phyloP scores from a whole-genome alignment of 2,329 filamentous ascomycete species.

The Coniella lustricola region DNA sequence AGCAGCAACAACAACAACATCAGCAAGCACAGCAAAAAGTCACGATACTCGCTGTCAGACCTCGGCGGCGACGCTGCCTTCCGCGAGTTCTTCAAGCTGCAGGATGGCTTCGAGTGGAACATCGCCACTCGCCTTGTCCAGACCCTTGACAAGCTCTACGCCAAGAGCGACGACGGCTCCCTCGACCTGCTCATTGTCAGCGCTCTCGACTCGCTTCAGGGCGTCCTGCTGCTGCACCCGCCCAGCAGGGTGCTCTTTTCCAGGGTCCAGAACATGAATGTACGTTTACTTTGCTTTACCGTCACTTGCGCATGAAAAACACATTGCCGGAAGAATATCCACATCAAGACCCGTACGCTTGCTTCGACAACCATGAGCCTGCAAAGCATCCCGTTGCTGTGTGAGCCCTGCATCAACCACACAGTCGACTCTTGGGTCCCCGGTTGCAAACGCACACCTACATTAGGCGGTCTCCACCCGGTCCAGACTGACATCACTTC shows the following conservation, averaged over 20 bases:
- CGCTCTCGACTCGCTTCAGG: slow-evolving; percentile 83
- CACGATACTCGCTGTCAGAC: slow-evolving; percentile 44
- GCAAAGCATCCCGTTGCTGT: too few species aligned
- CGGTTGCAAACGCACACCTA: neutral
- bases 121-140: slow-evolving; percentile 79
- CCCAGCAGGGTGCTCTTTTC: slow-evolving; percentile 82
- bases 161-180: slow-evolving; percentile 71
- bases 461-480: too few species aligned
- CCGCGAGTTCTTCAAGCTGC: slow-evolving; percentile 90
- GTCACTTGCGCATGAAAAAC: neutral
- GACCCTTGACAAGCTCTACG: slow-evolving; percentile 79
- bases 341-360: too few species aligned
- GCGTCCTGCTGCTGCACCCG: slow-evolving; percentile 79
- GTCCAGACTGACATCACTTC: too few species aligned
- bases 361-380: neutral
- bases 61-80: slow-evolving; percentile 81
- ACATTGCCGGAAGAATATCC: too few species aligned
- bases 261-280: slow-evolving; percentile 91
- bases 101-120: slow-evolving; percentile 98
- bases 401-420: slow-evolving; percentile 1
- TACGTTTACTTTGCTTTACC: slow-evolving; percentile 30
- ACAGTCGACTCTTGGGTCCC: slow-evolving; percentile 23
- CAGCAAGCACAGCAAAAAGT: neutral
- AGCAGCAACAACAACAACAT: slow-evolving; percentile 28
- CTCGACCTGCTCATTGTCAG: slow-evolving; percentile 86